Base-by-base conservation (phyloP, 768 basidiomycete genomes). In the Russula earlei region DNA sequence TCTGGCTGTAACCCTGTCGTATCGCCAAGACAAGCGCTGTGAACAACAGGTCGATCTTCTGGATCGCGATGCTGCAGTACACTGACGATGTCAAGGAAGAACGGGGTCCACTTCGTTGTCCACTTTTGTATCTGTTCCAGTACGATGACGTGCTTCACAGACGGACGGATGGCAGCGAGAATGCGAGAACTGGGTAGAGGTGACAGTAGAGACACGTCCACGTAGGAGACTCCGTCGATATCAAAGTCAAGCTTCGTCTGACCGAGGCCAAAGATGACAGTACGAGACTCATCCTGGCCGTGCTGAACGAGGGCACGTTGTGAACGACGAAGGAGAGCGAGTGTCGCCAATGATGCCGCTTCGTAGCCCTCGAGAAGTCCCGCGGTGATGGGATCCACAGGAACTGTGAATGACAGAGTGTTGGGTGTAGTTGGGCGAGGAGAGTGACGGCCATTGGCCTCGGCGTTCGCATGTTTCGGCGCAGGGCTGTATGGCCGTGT, bases 101-200 rank as follows among this genome's bases (percentile, higher is more conserved):
- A 70, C 0, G 91, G 87, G 1, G 87, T 84, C 87, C 88, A 94
- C 68, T 89, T 89, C 37, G 82, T 83, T n/a, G 78, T 76, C 79
- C 86, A 89, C 61, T 72, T 75, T 64, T 77, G 76, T 7, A 87
- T 72, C 67, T 93, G 91, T 66, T 95, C 93, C 11, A 94, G 77
- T 17, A 94, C 84, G 55, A 94, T 72, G 52, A 95, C 78, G 20
- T 80, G 82, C 15, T 76, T 77, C 27, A 77, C 79, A 2, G 83
- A 81, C 0, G 72, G 58, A 11, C 91, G 84, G 33, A 95, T 77
- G 34, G 73, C 75, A 37, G 67, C 69, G 43, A 83, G 70, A 33
- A 95, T 72, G 29, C 73, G 74, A 40, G 78, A 74, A 3, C 78
- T 65, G 5, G 82, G 67, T 10, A 93, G 70, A 10, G 93, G 93